Evolutionary conservation across 1,139 yeast genomes (phyloP).

Genomic region (Hemisphaericaspora subhashii): DNA sequence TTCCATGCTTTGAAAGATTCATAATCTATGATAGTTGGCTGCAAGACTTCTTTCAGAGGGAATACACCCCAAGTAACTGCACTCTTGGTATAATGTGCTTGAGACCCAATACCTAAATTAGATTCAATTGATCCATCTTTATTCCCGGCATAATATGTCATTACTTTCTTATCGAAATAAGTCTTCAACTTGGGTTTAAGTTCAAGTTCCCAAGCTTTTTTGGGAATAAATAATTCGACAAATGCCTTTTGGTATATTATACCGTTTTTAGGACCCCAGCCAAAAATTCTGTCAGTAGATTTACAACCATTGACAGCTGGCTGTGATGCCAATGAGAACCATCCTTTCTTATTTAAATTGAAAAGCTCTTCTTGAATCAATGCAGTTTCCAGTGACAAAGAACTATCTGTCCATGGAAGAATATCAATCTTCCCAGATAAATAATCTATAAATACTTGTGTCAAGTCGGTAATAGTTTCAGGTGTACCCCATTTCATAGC

Average conservation of each 20-base stretch:
- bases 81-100: constrained; percentile 42
- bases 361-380: constrained; percentile 88
- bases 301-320: constrained; percentile 83
- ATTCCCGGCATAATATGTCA: constrained; percentile 75
- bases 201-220: constrained; percentile 68
- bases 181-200: constrained; percentile 54
- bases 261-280: constrained; percentile 96
- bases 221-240: constrained; percentile 78
- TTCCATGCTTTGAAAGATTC: constrained; percentile 92
- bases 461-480: constrained; percentile 58
- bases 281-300: constrained; percentile 83
- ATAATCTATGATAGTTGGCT: constrained; percentile 83
- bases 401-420: constrained; percentile 90
- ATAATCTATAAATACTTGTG: constrained; percentile 69
- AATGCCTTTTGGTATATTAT: constrained; percentile 91
- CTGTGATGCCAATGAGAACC: constrained; percentile 91
- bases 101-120: constrained; percentile 44
- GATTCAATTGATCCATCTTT: constrained; percentile 56
- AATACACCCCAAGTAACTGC: constrained; percentile 98
- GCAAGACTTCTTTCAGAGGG: constrained; percentile 81
- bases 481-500: constrained; percentile 84
- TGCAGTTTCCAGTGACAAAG: constrained; percentile 86
- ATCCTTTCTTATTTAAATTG: constrained; percentile 69
- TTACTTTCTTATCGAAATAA: constrained; percentile 39
- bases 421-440: constrained; percentile 73